These are phyloP conservation scores for Mucor lusitanicus DNA, from an alignment of 371 early-diverging fungal species.

Conservation along the genomic window DNA sequence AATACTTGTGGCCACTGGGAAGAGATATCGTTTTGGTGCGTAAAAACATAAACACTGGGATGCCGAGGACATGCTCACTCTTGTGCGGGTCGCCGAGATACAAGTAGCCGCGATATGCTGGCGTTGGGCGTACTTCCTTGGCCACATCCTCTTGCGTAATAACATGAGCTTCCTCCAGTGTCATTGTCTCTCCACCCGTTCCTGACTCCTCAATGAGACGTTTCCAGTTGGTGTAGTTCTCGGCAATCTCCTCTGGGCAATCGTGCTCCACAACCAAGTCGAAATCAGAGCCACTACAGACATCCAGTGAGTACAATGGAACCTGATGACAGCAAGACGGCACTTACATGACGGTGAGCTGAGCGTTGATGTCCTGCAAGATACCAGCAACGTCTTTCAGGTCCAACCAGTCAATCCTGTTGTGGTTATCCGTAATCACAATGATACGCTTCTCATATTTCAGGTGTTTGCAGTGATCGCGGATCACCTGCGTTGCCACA, in stretches of 20 bases:
- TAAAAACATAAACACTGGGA: constrained; percentile 61
- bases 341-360: constrained; percentile 62
- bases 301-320: not conserved
- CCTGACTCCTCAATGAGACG: constrained; percentile 6
- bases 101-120: constrained; percentile 55
- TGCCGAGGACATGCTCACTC: constrained; percentile 39
- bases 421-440: constrained; percentile 63
- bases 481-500: constrained; percentile 60
- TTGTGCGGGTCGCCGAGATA: constrained; percentile 55
- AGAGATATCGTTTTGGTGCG: constrained; percentile 53
- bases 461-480: constrained; percentile 55
- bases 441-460: constrained; percentile 70
- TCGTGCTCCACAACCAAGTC: constrained; percentile 19
- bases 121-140: constrained; percentile 58
- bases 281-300: constrained; percentile 42
- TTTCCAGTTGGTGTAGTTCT: constrained; percentile 27
- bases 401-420: constrained; percentile 53
- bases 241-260: not conserved
- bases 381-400: constrained; percentile 42
- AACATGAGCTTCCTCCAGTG: constrained; percentile 54
- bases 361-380: constrained; percentile 43
- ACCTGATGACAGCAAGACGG: no score
- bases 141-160: constrained; percentile 47
- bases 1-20: constrained; percentile 63
- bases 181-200: constrained; percentile 25